A percentile compares a stretch with the other conserved stretches of the same genome.
These are phyloP conservation scores for Russula foetens DNA, from an alignment of 768 basidiomycete genomes.

Conservation along the genomic window DNA sequence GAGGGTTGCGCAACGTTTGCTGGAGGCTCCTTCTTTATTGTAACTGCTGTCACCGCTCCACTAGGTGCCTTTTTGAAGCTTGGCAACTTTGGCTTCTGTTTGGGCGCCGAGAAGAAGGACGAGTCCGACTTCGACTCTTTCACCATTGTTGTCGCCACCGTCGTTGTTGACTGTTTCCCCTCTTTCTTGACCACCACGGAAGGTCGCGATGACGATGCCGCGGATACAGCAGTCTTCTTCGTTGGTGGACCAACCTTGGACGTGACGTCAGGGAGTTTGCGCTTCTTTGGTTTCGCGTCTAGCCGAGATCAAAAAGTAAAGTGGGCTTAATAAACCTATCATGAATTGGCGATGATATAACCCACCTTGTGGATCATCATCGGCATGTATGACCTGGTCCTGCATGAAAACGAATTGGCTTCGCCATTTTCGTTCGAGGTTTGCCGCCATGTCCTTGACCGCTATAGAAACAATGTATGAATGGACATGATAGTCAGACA, in stretches of 20 bases:
- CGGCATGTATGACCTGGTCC: constrained; percentile 34
- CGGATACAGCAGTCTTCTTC: constrained; percentile 58
- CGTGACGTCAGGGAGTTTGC: constrained; percentile 53
- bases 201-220: constrained; percentile 32
- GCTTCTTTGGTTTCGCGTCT: constrained; percentile 50
- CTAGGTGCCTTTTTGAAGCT: constrained; percentile 74
- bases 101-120: constrained; percentile 83
- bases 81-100: constrained; percentile 75
- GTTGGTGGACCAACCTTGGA: constrained; percentile 42
- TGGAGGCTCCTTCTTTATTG: constrained; percentile 44
- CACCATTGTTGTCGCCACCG: constrained; percentile 25
- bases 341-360: constrained; percentile 36
- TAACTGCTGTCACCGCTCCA: constrained; percentile 20
- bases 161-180: constrained; percentile 27
- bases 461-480: constrained; percentile 49
- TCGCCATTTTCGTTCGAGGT: constrained; percentile 81
- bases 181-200: constrained; percentile 52
- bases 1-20: constrained; percentile 66
- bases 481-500: constrained; percentile 58
- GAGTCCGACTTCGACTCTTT: constrained; percentile 82
- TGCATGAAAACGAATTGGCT: constrained; percentile 42
- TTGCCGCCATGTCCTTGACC: constrained; percentile 89
- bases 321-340: constrained; percentile 22
- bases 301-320: constrained; percentile 14
- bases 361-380: constrained; percentile 53